phyloP scores from a whole-genome alignment of 495 filamentous ascomycete genomes.

The Hyaloscypha finlandica region DNA sequence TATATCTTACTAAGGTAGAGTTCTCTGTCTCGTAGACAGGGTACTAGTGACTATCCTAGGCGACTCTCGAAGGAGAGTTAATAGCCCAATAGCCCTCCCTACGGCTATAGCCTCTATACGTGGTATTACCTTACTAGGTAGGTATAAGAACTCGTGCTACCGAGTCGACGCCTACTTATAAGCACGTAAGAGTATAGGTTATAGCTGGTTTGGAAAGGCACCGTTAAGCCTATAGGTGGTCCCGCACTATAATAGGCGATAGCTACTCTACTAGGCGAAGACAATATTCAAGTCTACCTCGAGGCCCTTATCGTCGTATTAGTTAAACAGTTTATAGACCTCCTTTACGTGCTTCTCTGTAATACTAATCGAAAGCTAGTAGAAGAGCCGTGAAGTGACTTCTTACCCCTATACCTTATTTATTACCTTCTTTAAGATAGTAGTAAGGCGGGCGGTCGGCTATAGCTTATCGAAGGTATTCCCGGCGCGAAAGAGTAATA shows the following conservation, averaged over 20 bases:
- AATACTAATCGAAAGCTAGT: no score
- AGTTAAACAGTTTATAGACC: no score
- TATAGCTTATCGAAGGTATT: no score
- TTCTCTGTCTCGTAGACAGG: neutral
- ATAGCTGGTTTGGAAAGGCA: slow-evolving; percentile 10
- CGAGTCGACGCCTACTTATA: slow-evolving; percentile 15
- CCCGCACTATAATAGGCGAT: slow-evolving; percentile 4
- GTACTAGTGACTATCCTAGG: neutral
- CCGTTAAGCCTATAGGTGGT: slow-evolving; percentile 15
- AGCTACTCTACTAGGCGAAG: slow-evolving; percentile 8
- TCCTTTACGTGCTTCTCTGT: no score
- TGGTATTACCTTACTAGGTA: slow-evolving; percentile 12
- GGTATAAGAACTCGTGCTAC: slow-evolving; percentile 10
- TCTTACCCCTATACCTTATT: no score
- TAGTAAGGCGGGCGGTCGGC: no score
- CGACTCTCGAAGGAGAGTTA: neutral
- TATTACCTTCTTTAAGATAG: no score
- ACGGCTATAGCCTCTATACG: neutral
- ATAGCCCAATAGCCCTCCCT: neutral
- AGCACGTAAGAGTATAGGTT: slow-evolving; percentile 5
- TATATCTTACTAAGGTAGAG: slow-evolving; percentile 10
- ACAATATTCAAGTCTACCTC: no score
- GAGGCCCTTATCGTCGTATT: no score
- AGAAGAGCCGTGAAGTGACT: no score
- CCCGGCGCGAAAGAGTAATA: no score